Percentiles rank a stretch among this genome's conserved stretches.
These are phyloP conservation scores for Penicillium sp. DNA, from an alignment of 2,329 filamentous ascomycete species.

Conservation along the genomic window DNA sequence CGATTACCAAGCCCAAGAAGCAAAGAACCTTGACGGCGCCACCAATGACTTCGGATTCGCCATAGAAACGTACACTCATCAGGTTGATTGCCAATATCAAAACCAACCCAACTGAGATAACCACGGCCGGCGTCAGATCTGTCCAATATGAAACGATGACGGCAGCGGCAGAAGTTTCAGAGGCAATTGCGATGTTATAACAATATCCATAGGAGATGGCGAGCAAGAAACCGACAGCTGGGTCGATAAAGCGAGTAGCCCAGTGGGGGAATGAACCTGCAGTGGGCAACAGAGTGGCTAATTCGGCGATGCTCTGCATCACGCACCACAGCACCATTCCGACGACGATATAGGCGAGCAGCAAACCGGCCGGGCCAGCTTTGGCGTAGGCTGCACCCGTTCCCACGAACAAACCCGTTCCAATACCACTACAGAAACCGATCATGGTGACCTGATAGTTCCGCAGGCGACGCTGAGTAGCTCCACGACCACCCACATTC, in stretches of 20 bases:
- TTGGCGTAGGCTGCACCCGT: constrained; percentile 64
- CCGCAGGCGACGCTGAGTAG: constrained; percentile 31
- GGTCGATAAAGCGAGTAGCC: constrained; percentile 84
- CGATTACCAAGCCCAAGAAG: constrained; percentile 28
- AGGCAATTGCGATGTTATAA: constrained; percentile 71
- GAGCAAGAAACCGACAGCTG: constrained; percentile 88
- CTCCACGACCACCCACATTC: constrained; percentile 32
- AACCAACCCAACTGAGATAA: constrained; percentile 50
- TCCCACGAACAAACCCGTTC: constrained; percentile 77
- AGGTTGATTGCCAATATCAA: constrained; percentile 31
- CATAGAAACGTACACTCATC: constrained; percentile 31
- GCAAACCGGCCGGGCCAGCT: constrained; percentile 68
- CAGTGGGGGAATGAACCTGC: constrained; percentile 87
- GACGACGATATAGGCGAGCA: constrained; percentile 57
- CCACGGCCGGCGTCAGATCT: constrained; percentile 61
- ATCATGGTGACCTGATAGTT: constrained; percentile 35
- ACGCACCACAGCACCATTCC: constrained; percentile 84
- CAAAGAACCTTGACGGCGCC: constrained; percentile 32
- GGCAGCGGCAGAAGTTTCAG: constrained; percentile 75
- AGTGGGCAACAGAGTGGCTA: constrained; percentile 84
- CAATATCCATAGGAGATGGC: constrained; percentile 71
- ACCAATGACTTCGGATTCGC: constrained; percentile 30
- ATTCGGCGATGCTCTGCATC: constrained; percentile 81
- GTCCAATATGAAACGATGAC: constrained; percentile 80
- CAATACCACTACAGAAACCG: constrained; percentile 41